Percentiles rank a stretch among this genome's conserved stretches.
Conservation (phyloP, 73 alveolate species). For the Urostyla sp. region DNA sequence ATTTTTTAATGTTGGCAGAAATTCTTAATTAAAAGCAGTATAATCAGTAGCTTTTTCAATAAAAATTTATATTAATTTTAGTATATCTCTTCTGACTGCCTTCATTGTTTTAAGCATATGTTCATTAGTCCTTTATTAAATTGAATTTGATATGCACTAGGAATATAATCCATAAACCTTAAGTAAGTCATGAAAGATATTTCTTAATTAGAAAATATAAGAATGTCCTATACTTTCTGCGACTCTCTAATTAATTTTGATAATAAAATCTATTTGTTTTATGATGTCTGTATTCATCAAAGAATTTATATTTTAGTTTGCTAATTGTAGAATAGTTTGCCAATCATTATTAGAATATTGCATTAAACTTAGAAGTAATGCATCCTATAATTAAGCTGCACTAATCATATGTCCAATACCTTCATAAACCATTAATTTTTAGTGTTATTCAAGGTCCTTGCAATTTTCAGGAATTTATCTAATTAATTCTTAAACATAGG, state of each 20-base stretch:
- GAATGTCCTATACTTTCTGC: conserved; percentile 86
- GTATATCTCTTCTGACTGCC: conserved; percentile 80
- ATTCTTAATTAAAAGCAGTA: conserved; percentile 54
- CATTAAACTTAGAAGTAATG: conserved; percentile 71
- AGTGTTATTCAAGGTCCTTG: conserved; percentile 87
- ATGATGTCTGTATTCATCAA: conserved; percentile 80
- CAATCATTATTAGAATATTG: conserved; percentile 80
- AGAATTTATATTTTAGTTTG: conserved; percentile 68
- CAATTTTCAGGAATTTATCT: conserved; percentile 88
- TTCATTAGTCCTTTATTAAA: conserved; percentile 70
- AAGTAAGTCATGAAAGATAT: conserved; percentile 76
- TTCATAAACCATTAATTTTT: conserved; percentile 93
- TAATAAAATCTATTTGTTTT: conserved; percentile 78
- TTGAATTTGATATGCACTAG: conserved; percentile 79
- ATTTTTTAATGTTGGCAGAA: conserved; percentile 79
- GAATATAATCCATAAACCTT: conserved; percentile 77
- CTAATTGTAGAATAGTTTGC: conserved; percentile 76
- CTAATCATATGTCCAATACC: conserved; percentile 95
- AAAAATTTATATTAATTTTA: conserved; percentile 74
- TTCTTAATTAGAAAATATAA: conserved; percentile 80
- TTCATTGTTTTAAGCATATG: conserved; percentile 73
- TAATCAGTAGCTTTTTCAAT: conserved; percentile 55
- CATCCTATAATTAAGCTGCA: conserved; percentile 73
- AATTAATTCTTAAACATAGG: conserved; percentile 90
- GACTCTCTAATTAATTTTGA: conserved; percentile 91